These are phyloP conservation scores for Erodium moschatum DNA, from an alignment of 441 rosid species.

Conservation along the genomic window DNA sequence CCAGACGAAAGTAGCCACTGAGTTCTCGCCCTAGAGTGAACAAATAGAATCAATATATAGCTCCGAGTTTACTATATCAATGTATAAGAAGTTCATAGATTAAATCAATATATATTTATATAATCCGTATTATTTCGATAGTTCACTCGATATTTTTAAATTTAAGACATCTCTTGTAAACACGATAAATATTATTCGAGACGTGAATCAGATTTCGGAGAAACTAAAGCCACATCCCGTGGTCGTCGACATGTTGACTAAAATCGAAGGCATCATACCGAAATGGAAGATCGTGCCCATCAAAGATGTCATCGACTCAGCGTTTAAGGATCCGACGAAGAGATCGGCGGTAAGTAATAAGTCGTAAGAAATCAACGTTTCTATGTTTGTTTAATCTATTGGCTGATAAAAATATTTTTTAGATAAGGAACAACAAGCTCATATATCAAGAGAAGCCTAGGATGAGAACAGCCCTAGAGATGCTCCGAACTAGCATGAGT, in stretches of 20 bases:
- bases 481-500: conserved; percentile 84
- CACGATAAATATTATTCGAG: no score
- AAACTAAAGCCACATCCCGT: conserved; percentile 87
- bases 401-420: not conserved
- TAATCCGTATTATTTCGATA: no score
- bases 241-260: conserved; percentile 62
- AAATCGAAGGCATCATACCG: conserved; percentile 76
- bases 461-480: conserved; percentile 82
- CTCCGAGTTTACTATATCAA: no score
- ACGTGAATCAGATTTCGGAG: conserved; percentile 60
- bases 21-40: no score
- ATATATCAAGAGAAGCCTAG: conserved; percentile 95
- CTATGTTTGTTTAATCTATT: no score
- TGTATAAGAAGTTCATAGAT: no score
- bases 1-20: no score
- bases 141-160: no score
- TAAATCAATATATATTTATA: no score
- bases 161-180: no score
- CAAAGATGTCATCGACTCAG: conserved; percentile 73
- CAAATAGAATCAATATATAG: no score
- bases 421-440: conserved; percentile 80
- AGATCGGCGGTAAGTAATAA: conserved; percentile 47
- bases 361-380: no score
- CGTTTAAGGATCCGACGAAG: conserved; percentile 73
- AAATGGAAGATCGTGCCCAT: conserved; percentile 97